phyloP scores from a whole-genome alignment of 768 basidiomycete genomes.

The Mycena venus region DNA sequence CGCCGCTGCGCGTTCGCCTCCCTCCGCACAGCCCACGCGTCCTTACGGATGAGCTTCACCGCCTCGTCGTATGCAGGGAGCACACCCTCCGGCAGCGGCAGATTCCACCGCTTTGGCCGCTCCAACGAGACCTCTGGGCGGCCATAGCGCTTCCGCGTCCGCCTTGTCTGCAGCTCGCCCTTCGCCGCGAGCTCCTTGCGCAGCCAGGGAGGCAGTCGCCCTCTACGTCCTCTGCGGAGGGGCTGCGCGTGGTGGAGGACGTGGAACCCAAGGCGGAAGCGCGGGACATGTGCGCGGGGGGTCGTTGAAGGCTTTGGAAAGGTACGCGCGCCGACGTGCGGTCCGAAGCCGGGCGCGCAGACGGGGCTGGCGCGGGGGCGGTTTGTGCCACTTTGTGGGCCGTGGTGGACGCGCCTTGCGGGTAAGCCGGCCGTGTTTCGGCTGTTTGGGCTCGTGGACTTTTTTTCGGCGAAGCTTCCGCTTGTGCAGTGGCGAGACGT shows the following conservation, averaged over 20 bases:
- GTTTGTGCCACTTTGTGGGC: constrained; percentile 25
- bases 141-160: constrained; percentile 43
- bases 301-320: neutral
- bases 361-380: neutral
- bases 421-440: constrained; percentile 21
- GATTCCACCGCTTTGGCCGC: constrained; percentile 72
- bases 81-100: constrained; percentile 71
- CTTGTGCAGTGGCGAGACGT: neutral
- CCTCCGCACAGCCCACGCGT: constrained; percentile 62
- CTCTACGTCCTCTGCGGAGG: constrained; percentile 12
- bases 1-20: constrained; percentile 42
- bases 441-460: constrained; percentile 19
- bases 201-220: constrained; percentile 15
- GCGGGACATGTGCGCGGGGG: constrained; percentile 17
- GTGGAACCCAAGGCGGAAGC: constrained; percentile 32
- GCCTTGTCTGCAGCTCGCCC: constrained; percentile 45
- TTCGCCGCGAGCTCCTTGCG: constrained; percentile 3
- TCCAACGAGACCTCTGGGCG: constrained; percentile 67
- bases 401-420: constrained; percentile 28
- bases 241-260: constrained; percentile 18
- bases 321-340: neutral
- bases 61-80: constrained; percentile 91
- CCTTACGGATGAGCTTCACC: constrained; percentile 73
- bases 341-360: constrained; percentile 9
- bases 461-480: neutral